A percentile compares a stretch with the other conserved stretches of the same genome.
Conservation (phyloP, 1,284 basidiomycete genomes). For the Heterobasidion irregulare region DNA sequence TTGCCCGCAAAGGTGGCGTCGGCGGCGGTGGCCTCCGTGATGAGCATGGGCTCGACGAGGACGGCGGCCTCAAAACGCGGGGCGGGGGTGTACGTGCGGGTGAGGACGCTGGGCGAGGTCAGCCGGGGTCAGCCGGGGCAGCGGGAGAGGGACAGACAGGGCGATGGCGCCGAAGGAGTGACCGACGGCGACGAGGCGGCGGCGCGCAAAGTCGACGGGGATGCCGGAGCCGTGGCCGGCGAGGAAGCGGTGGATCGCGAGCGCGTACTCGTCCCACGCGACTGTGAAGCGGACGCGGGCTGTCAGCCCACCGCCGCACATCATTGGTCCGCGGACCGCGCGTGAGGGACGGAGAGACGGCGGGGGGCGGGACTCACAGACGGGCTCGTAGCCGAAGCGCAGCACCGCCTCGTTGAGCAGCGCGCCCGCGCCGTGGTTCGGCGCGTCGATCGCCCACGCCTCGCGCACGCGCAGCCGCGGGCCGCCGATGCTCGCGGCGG, state of each 20-base stretch:
- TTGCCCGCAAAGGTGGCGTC: not conserved
- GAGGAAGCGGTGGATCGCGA: slow-evolving; percentile 24
- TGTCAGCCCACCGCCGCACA: not conserved
- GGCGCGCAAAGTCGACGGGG: slow-evolving; percentile 23
- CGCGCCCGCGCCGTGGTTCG: slow-evolving; percentile 48
- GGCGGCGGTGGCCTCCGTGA: slow-evolving; percentile 14
- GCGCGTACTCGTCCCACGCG: slow-evolving; percentile 28
- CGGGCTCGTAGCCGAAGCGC: slow-evolving; percentile 27
- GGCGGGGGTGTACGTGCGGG: slow-evolving; percentile 31
- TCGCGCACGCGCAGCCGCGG: slow-evolving; percentile 31
- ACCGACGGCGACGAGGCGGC: slow-evolving; percentile 27
- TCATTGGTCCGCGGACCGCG: not conserved
- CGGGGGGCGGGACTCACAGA: slow-evolving; percentile 25
- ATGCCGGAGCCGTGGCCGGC: slow-evolving; percentile 22
- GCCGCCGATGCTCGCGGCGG: slow-evolving; percentile 1
- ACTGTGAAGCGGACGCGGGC: slow-evolving; percentile 12
- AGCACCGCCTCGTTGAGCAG: slow-evolving; percentile 36
- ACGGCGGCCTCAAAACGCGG: slow-evolving; percentile 30
- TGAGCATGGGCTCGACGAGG: slow-evolving; percentile 37
- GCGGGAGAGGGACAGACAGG: slow-evolving; percentile 18
- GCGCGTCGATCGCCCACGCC: slow-evolving; percentile 43
- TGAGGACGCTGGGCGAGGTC: slow-evolving; percentile 24
- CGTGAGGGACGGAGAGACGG: slow-evolving; percentile 12
- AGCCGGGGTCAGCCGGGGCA: not conserved
- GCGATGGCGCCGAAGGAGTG: slow-evolving; percentile 33